These are phyloP conservation scores for Teunomyces atbi DNA, from an alignment of 805 yeast genomes.

Conservation along the genomic window DNA sequence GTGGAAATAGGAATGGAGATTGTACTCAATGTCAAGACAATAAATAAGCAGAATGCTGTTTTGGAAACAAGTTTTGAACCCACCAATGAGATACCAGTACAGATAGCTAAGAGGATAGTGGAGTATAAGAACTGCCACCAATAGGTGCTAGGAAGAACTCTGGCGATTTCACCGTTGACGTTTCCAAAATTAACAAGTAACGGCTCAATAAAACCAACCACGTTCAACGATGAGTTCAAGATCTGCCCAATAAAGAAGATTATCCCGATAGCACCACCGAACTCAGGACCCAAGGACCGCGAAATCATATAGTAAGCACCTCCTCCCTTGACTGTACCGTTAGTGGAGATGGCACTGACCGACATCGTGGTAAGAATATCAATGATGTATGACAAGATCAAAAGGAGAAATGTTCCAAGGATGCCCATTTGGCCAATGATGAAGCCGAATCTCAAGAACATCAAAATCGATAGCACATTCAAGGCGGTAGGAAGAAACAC, in stretches of 20 bases:
- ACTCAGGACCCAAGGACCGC: slow-evolving; percentile 93
- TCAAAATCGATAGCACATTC: slow-evolving; percentile 88
- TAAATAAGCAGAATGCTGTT: slow-evolving; percentile 74
- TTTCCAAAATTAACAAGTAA: slow-evolving; percentile 74
- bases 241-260: slow-evolving; percentile 95
- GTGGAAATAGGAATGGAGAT: slow-evolving; percentile 80
- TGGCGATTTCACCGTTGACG: slow-evolving; percentile 51
- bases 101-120: slow-evolving; percentile 61
- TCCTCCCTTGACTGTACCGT: slow-evolving; percentile 96
- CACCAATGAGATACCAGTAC: slow-evolving; percentile 73
- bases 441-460: slow-evolving; percentile 95
- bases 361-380: slow-evolving; percentile 84
- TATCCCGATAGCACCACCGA: slow-evolving; percentile 96
- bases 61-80: slow-evolving; percentile 81
- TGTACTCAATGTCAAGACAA: slow-evolving; percentile 66
- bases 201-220: slow-evolving; percentile 94
- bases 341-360: slow-evolving; percentile 93
- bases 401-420: slow-evolving; percentile 65
- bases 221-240: slow-evolving; percentile 85
- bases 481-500: slow-evolving; percentile 92
- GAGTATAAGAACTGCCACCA: slow-evolving; percentile 72
- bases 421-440: slow-evolving; percentile 94
- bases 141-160: slow-evolving; percentile 65
- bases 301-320: slow-evolving; percentile 98
- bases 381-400: slow-evolving; percentile 73